Conservation (phyloP, 768 basidiomycete genomes). For the Lactarius evosmus region DNA sequence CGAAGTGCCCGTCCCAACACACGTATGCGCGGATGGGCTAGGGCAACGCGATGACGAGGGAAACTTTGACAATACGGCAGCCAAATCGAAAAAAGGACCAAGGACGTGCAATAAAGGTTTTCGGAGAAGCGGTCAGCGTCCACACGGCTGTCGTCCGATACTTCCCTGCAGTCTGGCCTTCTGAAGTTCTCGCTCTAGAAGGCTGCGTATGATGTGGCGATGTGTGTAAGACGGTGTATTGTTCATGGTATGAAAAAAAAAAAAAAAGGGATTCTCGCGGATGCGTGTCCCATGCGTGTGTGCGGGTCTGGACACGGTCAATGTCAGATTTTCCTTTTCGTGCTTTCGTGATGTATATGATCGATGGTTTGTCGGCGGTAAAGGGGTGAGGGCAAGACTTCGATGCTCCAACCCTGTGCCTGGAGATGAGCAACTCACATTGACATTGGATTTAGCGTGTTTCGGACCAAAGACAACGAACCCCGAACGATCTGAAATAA, state of each 20-base stretch:
- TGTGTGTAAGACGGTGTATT: not conserved
- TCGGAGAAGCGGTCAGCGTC: not conserved
- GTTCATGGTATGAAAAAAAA: too few relatives aligned
- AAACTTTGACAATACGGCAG: not conserved
- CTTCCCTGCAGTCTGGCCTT: not conserved
- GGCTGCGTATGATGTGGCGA: too few relatives aligned
- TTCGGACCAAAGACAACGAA: not conserved
- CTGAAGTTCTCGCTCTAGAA: too few relatives aligned
- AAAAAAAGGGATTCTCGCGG: not conserved
- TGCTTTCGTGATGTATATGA: not conserved
- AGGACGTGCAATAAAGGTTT: not conserved
- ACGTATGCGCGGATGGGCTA: not conserved
- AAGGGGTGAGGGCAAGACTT: not conserved
- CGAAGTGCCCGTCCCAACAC: not conserved
- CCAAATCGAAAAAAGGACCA: not conserved
- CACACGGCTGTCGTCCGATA: not conserved
- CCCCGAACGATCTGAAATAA: not conserved
- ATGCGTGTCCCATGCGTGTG: too few relatives aligned
- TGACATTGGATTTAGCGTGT: not conserved
- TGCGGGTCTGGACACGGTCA: not conserved
- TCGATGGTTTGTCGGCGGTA: not conserved
- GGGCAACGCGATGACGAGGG: not conserved
- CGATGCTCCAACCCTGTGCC: not conserved
- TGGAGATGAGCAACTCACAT: not conserved
- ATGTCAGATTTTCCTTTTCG: not conserved